phyloP scores from a whole-genome alignment of 768 basidiomycete species.

The Naganishia antarctica region DNA sequence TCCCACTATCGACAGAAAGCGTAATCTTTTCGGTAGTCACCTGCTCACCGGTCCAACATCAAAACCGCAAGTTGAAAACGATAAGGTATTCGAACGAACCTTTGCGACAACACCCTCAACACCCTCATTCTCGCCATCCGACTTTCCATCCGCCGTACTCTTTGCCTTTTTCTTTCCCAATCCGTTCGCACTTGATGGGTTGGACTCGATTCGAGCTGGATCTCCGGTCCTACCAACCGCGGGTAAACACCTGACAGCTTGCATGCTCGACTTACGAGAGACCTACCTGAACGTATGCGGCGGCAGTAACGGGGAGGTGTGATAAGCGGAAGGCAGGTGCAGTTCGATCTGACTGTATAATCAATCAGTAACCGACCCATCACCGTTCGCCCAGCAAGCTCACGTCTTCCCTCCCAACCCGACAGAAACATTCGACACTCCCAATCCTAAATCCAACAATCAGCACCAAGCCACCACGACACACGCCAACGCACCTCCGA shows the following conservation, averaged over 20 bases:
- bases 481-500: conserved; percentile 54
- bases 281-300: conserved; percentile 75
- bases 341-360: conserved; percentile 71
- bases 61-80: too few relatives aligned
- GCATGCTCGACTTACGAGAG: neutral
- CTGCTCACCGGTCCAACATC: neutral
- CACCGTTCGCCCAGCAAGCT: conserved; percentile 18
- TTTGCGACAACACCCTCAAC: conserved; percentile 42
- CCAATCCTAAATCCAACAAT: conserved; percentile 67
- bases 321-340: conserved; percentile 74
- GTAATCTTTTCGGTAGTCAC: conserved; percentile 76
- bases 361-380: neutral
- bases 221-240: conserved; percentile 63
- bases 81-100: conserved; percentile 36
- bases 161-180: conserved; percentile 48
- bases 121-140: conserved; percentile 1
- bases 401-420: conserved; percentile 93
- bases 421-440: conserved; percentile 65
- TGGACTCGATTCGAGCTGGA: conserved; percentile 75
- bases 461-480: conserved; percentile 61
- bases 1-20: conserved; percentile 60
- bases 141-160: conserved; percentile 23
- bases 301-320: conserved; percentile 65
- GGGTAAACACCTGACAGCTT: neutral
- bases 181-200: conserved; percentile 45